Conservation (phyloP, 257 asterid genomes). For the Anisodus acutangulus region DNA sequence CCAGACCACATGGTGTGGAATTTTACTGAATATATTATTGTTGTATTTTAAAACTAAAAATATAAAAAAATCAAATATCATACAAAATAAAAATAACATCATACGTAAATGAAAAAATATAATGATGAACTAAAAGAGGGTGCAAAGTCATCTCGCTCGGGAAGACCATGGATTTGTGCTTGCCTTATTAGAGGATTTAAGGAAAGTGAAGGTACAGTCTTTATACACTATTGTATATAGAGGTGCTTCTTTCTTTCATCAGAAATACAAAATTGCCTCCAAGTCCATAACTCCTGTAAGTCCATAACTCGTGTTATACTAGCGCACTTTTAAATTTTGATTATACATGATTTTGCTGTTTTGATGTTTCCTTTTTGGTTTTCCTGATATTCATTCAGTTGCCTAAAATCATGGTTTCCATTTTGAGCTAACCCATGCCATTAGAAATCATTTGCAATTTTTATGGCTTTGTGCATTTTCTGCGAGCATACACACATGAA, state of each 20-base stretch:
- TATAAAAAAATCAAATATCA: too few species aligned
- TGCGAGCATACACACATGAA: neutral
- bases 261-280: neutral
- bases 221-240: neutral
- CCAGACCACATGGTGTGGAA: too few species aligned
- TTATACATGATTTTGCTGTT: neutral
- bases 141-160: constrained; percentile 85
- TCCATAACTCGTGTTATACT: neutral
- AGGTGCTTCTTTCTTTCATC: neutral
- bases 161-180: constrained; percentile 93
- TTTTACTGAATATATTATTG: too few species aligned
- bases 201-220: constrained; percentile 60
- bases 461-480: neutral
- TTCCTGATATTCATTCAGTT: neutral
- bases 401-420: neutral
- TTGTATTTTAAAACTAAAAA: too few species aligned
- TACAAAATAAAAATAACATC: too few species aligned
- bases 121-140: constrained; percentile 86
- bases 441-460: neutral
- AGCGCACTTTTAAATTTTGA: neutral
- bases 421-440: neutral
- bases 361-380: neutral
- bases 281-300: neutral
- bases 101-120: constrained; percentile 58
- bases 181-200: constrained; percentile 76